Percentiles rank a stretch among this genome's conserved stretches.
These are phyloP conservation scores for Penicillium psychrofluorescens DNA, from an alignment of 495 filamentous ascomycete genomes.

Conservation along the genomic window DNA sequence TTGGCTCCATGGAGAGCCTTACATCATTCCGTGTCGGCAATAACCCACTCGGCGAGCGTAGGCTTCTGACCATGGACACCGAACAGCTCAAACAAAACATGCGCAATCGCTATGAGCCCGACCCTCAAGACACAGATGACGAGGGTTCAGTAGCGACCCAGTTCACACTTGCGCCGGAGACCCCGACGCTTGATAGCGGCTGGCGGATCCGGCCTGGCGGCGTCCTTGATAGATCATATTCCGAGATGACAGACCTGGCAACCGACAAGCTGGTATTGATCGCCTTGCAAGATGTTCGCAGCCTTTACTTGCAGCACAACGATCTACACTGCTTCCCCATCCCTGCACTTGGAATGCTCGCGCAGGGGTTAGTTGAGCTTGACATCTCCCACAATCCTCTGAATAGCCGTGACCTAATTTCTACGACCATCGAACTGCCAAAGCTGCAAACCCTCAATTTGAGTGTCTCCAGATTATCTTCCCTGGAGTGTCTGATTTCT, in stretches of 20 bases:
- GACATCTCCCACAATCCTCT: constrained; percentile 78
- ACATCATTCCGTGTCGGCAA: constrained; percentile 66
- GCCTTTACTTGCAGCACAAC: constrained; percentile 70
- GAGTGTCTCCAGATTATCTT: constrained; percentile 57
- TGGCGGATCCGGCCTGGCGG: constrained; percentile 67
- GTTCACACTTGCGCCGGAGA: constrained; percentile 38
- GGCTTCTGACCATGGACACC: constrained; percentile 69
- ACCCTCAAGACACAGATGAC: constrained; percentile 33
- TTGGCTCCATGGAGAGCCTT: constrained; percentile 75
- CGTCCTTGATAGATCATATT: constrained; percentile 64
- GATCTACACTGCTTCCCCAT: constrained; percentile 59
- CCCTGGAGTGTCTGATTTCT: constrained; percentile 52
- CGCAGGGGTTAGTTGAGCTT: constrained; percentile 60
- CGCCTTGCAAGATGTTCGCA: constrained; percentile 37
- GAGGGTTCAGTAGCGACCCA: constrained; percentile 39
- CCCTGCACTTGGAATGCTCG: constrained; percentile 56
- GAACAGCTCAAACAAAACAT: constrained; percentile 78
- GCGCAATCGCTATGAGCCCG: constrained; percentile 59
- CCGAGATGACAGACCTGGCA: constrained; percentile 46
- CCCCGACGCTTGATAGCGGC: constrained; percentile 20
- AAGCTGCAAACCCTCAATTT: constrained; percentile 70
- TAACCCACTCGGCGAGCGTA: constrained; percentile 83
- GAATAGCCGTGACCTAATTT: constrained; percentile 50
- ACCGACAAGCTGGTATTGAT: constrained; percentile 39
- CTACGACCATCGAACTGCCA: constrained; percentile 55